These are phyloP conservation scores for Gossypium gossypioides DNA, from an alignment of 441 rosid species.

Conservation along the genomic window DNA sequence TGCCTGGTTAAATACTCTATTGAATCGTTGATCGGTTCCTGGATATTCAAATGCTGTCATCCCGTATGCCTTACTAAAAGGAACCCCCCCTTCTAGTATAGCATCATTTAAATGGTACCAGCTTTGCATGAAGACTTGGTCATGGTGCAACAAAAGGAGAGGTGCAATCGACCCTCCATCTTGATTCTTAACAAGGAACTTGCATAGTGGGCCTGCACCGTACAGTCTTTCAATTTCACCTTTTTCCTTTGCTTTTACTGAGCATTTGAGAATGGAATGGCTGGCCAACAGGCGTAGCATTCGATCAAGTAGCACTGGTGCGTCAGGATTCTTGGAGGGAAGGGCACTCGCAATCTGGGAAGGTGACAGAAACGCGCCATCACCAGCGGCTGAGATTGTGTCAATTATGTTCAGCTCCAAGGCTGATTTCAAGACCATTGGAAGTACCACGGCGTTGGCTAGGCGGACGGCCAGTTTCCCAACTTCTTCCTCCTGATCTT, in stretches of 20 bases:
- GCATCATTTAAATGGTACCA: constrained; percentile 30
- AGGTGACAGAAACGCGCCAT: constrained; percentile 7
- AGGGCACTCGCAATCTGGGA: constrained; percentile 13
- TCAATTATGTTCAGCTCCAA: constrained; percentile 25
- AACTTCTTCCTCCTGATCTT: not conserved
- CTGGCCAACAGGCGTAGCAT: constrained; percentile 18
- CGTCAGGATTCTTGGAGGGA: constrained; percentile 18
- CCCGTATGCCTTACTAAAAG: constrained; percentile 26
- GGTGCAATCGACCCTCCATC: constrained; percentile 25
- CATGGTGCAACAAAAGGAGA: constrained; percentile 10
- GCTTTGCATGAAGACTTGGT: constrained; percentile 19
- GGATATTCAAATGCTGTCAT: constrained; percentile 27
- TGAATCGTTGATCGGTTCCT: constrained; percentile 25
- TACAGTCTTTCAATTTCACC: constrained; percentile 23
- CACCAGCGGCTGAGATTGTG: constrained; percentile 8
- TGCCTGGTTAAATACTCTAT: constrained; percentile 23
- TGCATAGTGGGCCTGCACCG: constrained; percentile 22
- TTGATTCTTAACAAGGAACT: constrained; percentile 15
- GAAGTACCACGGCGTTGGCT: not conserved
- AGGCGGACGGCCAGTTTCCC: constrained; percentile 13
- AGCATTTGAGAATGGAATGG: constrained; percentile 16
- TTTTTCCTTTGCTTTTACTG: not conserved
- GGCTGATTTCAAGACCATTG: constrained; percentile 24
- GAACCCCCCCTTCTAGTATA: constrained; percentile 25
- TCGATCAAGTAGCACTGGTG: constrained; percentile 23